Percentiles rank a stretch among this genome's conserved stretches.
Conservation (phyloP, 2,329 filamentous ascomycete genomes). For the Pseudogymnoascus sp. region DNA sequence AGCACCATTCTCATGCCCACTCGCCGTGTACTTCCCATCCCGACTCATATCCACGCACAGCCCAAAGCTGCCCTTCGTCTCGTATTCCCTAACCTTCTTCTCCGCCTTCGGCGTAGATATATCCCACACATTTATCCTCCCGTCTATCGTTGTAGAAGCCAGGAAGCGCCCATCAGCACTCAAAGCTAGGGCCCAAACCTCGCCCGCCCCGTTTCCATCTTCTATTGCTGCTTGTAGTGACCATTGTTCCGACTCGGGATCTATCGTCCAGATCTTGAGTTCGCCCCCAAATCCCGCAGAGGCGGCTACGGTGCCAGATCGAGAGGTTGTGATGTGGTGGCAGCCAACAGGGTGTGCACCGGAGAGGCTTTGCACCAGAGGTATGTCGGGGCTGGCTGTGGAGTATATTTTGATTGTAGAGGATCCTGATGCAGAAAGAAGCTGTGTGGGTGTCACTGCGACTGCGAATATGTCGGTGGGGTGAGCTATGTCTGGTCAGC, state of each 20-base stretch:
- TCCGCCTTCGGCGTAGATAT: conserved; percentile 28
- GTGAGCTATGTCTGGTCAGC: conserved; percentile 54
- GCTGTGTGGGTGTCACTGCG: conserved; percentile 62
- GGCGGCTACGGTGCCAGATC: conserved; percentile 64
- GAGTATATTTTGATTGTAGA: conserved; percentile 76
- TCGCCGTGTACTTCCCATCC: conserved; percentile 81
- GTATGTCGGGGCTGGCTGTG: conserved; percentile 63
- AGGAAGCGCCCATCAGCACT: conserved; percentile 78
- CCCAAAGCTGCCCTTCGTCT: conserved; percentile 89
- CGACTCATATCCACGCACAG: conserved; percentile 73
- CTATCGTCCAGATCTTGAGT: conserved; percentile 69
- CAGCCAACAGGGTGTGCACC: conserved; percentile 81
- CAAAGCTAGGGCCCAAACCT: conserved; percentile 82
- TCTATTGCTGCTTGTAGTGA: conserved; percentile 40
- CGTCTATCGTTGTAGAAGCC: conserved; percentile 81
- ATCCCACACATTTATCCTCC: conserved; percentile 85
- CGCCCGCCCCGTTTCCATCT: conserved; percentile 54
- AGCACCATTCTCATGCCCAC: conserved; percentile 84
- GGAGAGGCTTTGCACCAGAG: conserved; percentile 70
- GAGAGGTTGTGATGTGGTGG: conserved; percentile 74
- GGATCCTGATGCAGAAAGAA: conserved; percentile 80
- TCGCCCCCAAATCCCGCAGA: conserved; percentile 87
- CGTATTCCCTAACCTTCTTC: conserved; percentile 70
- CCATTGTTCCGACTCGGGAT: conserved; percentile 52
- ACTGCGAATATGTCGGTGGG: conserved; percentile 77